Percentiles rank a stretch among this genome's conserved stretches.
These are phyloP conservation scores for Hibiscus trionum DNA, from an alignment of 345 rosid species.

Conservation along the genomic window DNA sequence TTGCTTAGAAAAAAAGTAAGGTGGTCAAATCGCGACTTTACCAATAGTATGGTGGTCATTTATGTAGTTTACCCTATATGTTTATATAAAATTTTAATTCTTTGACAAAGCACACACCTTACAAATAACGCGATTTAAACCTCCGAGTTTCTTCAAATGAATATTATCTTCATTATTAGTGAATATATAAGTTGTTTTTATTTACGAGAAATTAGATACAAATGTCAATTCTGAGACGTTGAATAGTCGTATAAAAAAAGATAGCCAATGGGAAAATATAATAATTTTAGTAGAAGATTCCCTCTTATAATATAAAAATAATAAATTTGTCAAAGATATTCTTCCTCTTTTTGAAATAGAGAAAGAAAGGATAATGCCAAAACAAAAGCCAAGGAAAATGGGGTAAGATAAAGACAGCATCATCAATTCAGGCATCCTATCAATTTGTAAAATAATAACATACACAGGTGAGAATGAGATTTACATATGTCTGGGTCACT, in stretches of 20 bases:
- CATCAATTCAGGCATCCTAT: background rate
- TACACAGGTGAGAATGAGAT: too few relatives aligned
- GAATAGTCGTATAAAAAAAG: background rate
- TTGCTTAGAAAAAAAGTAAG: too few relatives aligned
- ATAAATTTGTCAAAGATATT: background rate
- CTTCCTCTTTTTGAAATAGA: background rate
- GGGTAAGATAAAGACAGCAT: slow-evolving; percentile 1
- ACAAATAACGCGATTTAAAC: too few relatives aligned
- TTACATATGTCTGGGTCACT: too few relatives aligned
- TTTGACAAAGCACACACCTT: background rate
- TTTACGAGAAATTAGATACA: background rate
- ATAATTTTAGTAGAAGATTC: background rate
- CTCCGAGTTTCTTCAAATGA: background rate
- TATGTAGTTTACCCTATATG: too few relatives aligned
- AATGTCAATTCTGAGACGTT: background rate
- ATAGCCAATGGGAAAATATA: background rate
- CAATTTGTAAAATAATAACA: background rate
- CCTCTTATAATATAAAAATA: background rate
- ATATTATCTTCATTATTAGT: background rate
- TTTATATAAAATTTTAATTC: too few relatives aligned
- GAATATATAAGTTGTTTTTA: background rate
- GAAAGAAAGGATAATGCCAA: background rate
- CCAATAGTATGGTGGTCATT: too few relatives aligned
- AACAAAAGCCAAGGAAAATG: too few relatives aligned
- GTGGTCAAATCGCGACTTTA: too few relatives aligned